Base-by-base conservation (phyloP, 2,329 filamentous ascomycete species). In the Xylaria hypoxylon region DNA sequence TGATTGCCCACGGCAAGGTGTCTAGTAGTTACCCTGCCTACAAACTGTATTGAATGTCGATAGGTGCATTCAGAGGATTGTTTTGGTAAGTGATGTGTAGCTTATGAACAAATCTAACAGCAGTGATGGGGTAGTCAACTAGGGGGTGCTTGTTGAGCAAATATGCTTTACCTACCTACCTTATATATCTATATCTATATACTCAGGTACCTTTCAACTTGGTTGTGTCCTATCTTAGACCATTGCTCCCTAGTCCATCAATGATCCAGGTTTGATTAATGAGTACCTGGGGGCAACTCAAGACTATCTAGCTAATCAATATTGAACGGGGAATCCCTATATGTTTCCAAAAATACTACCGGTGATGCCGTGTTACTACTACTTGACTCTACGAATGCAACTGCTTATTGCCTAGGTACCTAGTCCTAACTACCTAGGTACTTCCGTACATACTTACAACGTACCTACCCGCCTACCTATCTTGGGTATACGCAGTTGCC, bases 301-400 rank as follows among this genome's bases (percentile, higher is more conserved):
- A 17, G 11, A 60, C n/a, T 38, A 28, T 19, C 7, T 33, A 42
- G 19, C 22, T 42, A 44, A 24, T n/a, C 33, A 33, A 35, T 35
- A 52, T 35, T 52, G 28, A 28, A 48, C 10, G 8, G n/a, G 31
- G 13, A 40, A 17, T 26, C 33, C 19, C 40, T 13, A 10, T 26
- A 19, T 40, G 19, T 17, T 22, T 33, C 28, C 26, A 47, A 52
- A 52, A 50, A 19, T 33, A 62, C 47, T 55, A 44, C 48, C 62
- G 62, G 51, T 13, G 26, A 65, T 38, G 57, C 62, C 62, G 62
- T 52, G 33, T 64, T 33, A 60, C 35, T 44, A 19, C 17, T 47
- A 24, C 50, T 26, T 56, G 44, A 3, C n/a, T 22, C 47, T 53
- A 11, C 8, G 31, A 28, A 19, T 35, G 55, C 28, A 59, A 45